Evolutionary conservation across 1,284 basidiomycete genomes (phyloP).

Genomic region (Exsudoporus floridanus): DNA sequence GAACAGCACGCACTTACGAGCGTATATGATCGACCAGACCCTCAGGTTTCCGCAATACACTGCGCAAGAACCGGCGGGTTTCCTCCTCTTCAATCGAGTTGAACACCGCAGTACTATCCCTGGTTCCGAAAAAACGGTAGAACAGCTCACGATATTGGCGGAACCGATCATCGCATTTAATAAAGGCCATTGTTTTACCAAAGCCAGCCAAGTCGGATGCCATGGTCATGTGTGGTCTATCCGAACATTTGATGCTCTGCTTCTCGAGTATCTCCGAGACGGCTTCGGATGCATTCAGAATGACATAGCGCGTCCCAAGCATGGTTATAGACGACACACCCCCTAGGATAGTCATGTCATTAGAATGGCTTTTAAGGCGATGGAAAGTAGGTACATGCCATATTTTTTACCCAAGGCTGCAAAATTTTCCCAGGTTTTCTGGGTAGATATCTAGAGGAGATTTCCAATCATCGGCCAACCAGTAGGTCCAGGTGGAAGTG

Average conservation of each 20-base stretch:
- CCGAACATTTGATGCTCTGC: slow-evolving; percentile 25
- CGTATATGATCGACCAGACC: slow-evolving; percentile 21
- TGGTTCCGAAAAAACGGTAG: slow-evolving; percentile 31
- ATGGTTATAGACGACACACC: slow-evolving; percentile 21
- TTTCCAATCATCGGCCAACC: slow-evolving; percentile 39
- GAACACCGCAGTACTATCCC: slow-evolving; percentile 13
- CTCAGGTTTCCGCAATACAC: slow-evolving; percentile 20
- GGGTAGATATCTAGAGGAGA: slow-evolving; percentile 41
- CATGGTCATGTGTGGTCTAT: slow-evolving; percentile 27
- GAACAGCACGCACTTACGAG: slow-evolving; percentile 20
- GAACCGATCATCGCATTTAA: slow-evolving; percentile 23
- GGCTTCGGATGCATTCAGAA: slow-evolving; percentile 27
- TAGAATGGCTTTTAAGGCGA: background rate
- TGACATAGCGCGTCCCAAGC: slow-evolving; percentile 22
- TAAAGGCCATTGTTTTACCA: slow-evolving; percentile 19
- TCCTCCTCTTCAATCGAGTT: slow-evolving; percentile 20
- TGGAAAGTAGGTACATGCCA: slow-evolving; percentile 27
- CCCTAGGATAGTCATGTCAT: slow-evolving; percentile 14
- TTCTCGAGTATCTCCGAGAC: slow-evolving; percentile 31
- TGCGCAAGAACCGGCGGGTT: slow-evolving; percentile 25
- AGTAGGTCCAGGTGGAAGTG: slow-evolving; percentile 35
- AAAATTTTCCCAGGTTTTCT: slow-evolving; percentile 45
- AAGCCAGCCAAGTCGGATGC: slow-evolving; percentile 30
- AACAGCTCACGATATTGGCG: slow-evolving; percentile 21
- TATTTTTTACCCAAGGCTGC: slow-evolving; percentile 45